Evolutionary conservation across 1,284 basidiomycete genomes (phyloP).

Genomic region (Sanguinoderma infundibulare): DNA sequence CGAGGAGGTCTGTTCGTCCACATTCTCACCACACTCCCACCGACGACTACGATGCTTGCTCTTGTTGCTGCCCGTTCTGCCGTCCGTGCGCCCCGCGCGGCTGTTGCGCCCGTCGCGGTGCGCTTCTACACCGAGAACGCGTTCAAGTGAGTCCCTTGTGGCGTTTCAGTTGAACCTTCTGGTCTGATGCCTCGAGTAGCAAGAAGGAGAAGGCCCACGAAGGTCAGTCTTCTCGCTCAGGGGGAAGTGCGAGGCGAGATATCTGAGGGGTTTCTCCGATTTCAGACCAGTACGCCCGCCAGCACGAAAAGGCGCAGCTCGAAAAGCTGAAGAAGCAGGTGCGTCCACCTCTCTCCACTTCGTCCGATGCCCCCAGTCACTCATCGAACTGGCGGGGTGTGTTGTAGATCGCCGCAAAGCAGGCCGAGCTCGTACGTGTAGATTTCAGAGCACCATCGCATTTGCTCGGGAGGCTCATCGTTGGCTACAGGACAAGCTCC

Average conservation of each 20-base stretch:
- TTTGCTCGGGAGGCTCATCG: neutral
- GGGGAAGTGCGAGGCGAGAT: too few relatives aligned
- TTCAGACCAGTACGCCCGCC: constrained; percentile 62
- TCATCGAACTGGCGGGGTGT: neutral
- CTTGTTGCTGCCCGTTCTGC: constrained; percentile 44
- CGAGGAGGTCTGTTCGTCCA: neutral
- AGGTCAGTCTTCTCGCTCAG: constrained; percentile 42
- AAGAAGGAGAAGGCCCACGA: constrained; percentile 79
- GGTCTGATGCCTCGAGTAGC: constrained; percentile 39
- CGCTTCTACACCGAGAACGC: constrained; percentile 39
- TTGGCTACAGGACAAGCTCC: constrained; percentile 19
- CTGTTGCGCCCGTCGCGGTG: constrained; percentile 34
- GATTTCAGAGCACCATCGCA: neutral
- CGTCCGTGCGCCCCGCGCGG: constrained; percentile 46
- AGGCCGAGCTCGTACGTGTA: constrained; percentile 56
- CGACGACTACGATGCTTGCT: constrained; percentile 48
- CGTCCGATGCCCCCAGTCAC: neutral
- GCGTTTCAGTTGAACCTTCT: constrained; percentile 13
- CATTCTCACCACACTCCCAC: neutral
- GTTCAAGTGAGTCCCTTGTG: constrained; percentile 57
- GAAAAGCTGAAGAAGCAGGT: constrained; percentile 64
- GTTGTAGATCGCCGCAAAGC: constrained; percentile 59
- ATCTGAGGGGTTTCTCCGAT: neutral
- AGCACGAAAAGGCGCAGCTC: constrained; percentile 58
- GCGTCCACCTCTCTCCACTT: constrained; percentile 23